Evolutionary conservation across 1,139 yeast species (phyloP), one percentile per base, ranked within the genome.

Genomic region (Candida gigantensis): DNA sequence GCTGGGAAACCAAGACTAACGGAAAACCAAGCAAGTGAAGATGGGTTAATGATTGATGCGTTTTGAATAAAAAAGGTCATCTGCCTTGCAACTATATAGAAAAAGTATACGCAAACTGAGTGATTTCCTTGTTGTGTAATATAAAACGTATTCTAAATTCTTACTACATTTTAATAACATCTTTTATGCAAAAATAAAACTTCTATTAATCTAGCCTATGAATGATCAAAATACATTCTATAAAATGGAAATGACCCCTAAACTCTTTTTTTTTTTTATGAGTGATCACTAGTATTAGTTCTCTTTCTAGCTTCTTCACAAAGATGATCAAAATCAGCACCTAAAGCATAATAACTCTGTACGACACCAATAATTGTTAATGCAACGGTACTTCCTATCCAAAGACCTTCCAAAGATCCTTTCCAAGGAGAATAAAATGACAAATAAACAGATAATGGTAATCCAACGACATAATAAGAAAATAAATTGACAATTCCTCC

Each of bases 1-100:
- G 95, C 96, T 19, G 97, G 98, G 39, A 68, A 57, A 32, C 68
- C 75, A 37, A 64, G 77, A 67, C 45, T 71, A 30, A 51, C 59
- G 13, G 41, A 32, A 14, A 35, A 12, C 16, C 10, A 51, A 51
- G 11, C 30, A 47, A 2, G 57, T n/a, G n/a, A 60, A 36, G 72
- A 66, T 37, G 64, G 67, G 6, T 49, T 55, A 9, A 68, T 69
- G 74, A 57, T 58, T 23, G 67, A 68, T 50, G 72, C 72, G 14
- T 67, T 68, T 46, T 66, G 52, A 46, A 15, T 4, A 24, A 24
- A 18, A 30, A 12, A 13, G 17, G 20, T 15, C 7, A 13, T 8
- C 15, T 13, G 18, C 19, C 35, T 40, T 7, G 33, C 41, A 32
- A n/a, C n/a, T n/a, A n/a, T n/a, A n/a, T n/a, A n/a, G n/a, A n/a